These are phyloP conservation scores for Panicum miliaceum DNA, from an alignment of 176 grass and related monocot species.

Conservation along the genomic window DNA sequence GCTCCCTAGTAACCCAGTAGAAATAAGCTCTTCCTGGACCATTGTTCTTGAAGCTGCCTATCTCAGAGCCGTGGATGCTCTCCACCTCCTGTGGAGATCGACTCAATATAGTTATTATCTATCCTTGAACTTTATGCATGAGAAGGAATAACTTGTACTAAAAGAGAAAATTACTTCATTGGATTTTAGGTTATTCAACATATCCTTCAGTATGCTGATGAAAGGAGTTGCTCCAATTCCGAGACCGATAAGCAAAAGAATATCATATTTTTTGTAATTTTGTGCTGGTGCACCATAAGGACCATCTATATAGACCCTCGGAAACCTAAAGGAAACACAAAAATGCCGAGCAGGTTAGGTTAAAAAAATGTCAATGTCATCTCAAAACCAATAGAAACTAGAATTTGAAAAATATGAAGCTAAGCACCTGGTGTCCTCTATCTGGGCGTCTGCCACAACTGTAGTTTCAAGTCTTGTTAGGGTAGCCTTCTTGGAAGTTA, in stretches of 20 bases:
- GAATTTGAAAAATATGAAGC: constrained; percentile 8
- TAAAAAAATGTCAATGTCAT: not conserved
- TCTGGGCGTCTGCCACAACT: constrained; percentile 75
- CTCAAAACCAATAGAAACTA: constrained; percentile 12
- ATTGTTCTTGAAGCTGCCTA: constrained; percentile 67
- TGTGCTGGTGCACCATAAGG: constrained; percentile 96
- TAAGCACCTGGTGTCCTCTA: constrained; percentile 75
- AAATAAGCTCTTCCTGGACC: constrained; percentile 94
- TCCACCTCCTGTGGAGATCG: constrained; percentile 63
- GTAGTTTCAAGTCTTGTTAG: constrained; percentile 95
- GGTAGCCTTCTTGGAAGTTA: constrained; percentile 93
- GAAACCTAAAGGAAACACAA: constrained; percentile 61
- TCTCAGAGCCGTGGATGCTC: constrained; percentile 64
- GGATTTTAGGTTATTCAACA: constrained; percentile 78
- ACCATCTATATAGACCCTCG: constrained; percentile 86
- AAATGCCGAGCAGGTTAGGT: not conserved
- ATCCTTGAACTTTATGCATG: not conserved
- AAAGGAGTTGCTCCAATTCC: constrained; percentile 98
- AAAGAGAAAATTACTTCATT: constrained; percentile 63
- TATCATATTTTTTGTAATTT: constrained; percentile 99
- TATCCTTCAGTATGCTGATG: constrained; percentile 98
- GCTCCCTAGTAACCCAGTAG: constrained; percentile 98
- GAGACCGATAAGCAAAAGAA: constrained; percentile 92
- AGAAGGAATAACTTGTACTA: constrained; percentile 5
- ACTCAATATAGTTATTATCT: constrained; percentile 35